Base-by-base conservation (phyloP, 1,284 basidiomycete genomes). In the Macrocybe sp. region DNA sequence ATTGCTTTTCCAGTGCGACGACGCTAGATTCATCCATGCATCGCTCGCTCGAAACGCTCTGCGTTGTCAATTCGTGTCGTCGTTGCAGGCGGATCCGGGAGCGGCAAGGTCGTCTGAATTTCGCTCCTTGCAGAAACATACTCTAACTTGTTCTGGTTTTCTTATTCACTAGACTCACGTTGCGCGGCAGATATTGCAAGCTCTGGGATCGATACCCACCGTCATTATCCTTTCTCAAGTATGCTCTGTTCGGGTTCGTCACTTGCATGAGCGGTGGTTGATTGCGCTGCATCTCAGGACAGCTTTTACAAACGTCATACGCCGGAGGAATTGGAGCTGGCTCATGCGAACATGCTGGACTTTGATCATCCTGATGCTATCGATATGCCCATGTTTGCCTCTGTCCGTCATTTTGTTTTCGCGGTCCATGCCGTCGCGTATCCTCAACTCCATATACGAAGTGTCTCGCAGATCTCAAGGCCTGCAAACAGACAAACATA, bases 331-430 rank as follows among this genome's bases (percentile, higher is more conserved):
- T 73, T 92, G 14, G 75, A 75, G 22, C 72, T 89, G 10, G 96
- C 96, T 0, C 87, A 92, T 64, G 76, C 82, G n/a, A 94, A 85
- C 59, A 75, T 87, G 51, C 79, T 90, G 55, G 94, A 98, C 64
- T 89, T 98, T 65, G 96, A 98, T 62, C 92, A 94, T 59, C 96
- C 96, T 3, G 81, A 92, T 64, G 86, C 95, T 1, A 89, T 98
- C 48, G 96, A 98, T 65, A 90, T 92, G 78, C 79, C 84, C 2
- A 72, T 92, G 58, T 94, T 98, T 59, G 83, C 86, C 43, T 67
- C 81, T 50, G 92, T 92, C 62, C 48, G 79, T 69, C 49, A 31
- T 14, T 34, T 33, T 50, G 34, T 42, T 11, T 50, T 32, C 35
- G 11, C 37, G 14, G 38, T 16, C 28, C 33, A 30, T 34, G 46